Evolutionary conservation across 495 filamentous ascomycete species (phyloP).

Genomic region (Achaetomiella virescens): DNA sequence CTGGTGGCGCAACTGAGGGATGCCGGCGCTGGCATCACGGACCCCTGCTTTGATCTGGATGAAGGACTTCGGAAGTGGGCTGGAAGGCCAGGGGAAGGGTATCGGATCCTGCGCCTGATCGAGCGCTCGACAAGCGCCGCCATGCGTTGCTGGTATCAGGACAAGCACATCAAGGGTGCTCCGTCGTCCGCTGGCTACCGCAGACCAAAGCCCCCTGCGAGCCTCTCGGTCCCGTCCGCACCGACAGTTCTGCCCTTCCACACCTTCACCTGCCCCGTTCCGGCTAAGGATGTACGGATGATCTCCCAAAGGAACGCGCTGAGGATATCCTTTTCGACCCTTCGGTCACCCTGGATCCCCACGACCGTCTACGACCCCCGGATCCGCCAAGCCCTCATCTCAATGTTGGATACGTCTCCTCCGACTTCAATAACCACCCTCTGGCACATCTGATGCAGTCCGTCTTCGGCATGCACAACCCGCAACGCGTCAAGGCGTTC

Average conservation of each 20-base stretch:
- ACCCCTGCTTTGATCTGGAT: constrained; percentile 28
- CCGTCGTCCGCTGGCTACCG: constrained; percentile 57
- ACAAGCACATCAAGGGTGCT: constrained; percentile 62
- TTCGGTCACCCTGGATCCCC: constrained; percentile 82
- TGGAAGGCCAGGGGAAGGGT: constrained; percentile 79
- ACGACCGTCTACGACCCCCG: constrained; percentile 75
- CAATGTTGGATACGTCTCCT: constrained; percentile 92
- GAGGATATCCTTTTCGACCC: constrained; percentile 82
- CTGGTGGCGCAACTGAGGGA: constrained; percentile 44
- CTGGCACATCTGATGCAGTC: constrained; percentile 98
- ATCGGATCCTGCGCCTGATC: constrained; percentile 74
- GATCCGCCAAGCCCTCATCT: constrained; percentile 74
- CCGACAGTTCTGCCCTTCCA: constrained; percentile 98
- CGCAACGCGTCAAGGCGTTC: constrained; percentile 66
- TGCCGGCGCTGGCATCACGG: constrained; percentile 23
- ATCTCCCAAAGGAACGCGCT: constrained; percentile 95
- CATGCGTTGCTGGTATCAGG: constrained; percentile 83
- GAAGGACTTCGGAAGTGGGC: constrained; percentile 60
- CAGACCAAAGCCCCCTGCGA: constrained; percentile 68
- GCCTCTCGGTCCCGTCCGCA: constrained; percentile 75
- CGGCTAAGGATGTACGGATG: constrained; percentile 86
- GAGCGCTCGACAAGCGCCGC: constrained; percentile 75
- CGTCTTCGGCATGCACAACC: constrained; percentile 88
- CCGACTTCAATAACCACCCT: constrained; percentile 98
- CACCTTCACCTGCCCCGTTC: constrained; percentile 92